phyloP scores from a whole-genome alignment of 768 basidiomycete species.

The Pseudohyphozyma bogoriensis region DNA sequence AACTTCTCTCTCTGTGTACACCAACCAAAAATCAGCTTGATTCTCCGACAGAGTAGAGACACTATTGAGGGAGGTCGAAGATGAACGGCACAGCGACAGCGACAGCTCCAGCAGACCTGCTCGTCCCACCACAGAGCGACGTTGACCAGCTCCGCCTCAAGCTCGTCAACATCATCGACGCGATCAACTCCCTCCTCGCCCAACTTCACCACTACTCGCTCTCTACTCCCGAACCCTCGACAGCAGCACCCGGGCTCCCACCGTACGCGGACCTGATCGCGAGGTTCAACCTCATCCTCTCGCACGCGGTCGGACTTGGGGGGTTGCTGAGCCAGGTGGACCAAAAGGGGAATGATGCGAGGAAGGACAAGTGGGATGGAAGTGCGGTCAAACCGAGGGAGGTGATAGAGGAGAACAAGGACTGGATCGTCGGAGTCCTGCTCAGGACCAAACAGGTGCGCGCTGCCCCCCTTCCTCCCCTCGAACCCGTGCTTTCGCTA shows the following conservation, averaged over 20 bases:
- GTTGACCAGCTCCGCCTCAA: constrained; percentile 19
- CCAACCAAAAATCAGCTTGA: no score
- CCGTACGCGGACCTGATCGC: constrained; percentile 15
- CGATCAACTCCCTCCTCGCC: constrained; percentile 9
- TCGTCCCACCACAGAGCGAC: constrained; percentile 2
- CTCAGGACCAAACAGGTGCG: constrained; percentile 25
- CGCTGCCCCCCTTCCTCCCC: neutral
- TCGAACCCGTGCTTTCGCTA: neutral
- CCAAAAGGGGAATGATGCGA: constrained; percentile 5
- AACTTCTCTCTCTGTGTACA: no score
- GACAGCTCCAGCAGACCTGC: neutral
- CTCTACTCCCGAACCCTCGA: constrained; percentile 2
- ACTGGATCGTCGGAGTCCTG: constrained; percentile 26
- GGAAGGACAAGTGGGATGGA: constrained; percentile 19
- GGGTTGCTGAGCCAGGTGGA: neutral
- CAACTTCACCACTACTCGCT: constrained; percentile 16
- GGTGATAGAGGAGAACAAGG: constrained; percentile 21
- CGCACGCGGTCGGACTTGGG: constrained; percentile 8
- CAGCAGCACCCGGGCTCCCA: constrained; percentile 7
- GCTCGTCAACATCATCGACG: constrained; percentile 23
- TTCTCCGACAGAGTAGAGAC: no score
- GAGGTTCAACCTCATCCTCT: constrained; percentile 14
- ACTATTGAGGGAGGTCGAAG: no score
- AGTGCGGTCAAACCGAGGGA: constrained; percentile 10
- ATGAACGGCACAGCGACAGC: no score